Evolutionary conservation across 2,329 filamentous ascomycete species (phyloP).

Genomic region (Keithomyces neogunnii): DNA sequence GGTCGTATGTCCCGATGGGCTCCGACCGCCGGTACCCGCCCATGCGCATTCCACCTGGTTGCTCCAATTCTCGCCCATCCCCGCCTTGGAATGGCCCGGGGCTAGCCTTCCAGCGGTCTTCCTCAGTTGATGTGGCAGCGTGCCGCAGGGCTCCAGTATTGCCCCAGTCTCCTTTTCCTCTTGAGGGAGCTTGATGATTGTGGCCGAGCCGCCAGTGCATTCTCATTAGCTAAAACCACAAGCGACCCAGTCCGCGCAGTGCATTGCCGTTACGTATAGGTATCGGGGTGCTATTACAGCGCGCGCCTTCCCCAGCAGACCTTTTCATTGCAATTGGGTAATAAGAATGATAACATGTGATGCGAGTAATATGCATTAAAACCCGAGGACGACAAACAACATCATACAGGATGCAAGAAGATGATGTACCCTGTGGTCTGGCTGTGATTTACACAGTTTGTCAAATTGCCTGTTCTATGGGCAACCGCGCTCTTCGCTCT

Average conservation of each 20-base stretch:
- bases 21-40: constrained; percentile 16
- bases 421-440: no score
- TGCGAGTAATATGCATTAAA: no score
- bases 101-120: background rate
- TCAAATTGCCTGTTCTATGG: no score
- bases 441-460: no score
- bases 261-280: constrained; percentile 2
- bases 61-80: constrained; percentile 7
- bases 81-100: background rate
- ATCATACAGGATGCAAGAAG: no score
- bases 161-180: background rate
- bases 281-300: background rate
- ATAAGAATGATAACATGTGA: no score
- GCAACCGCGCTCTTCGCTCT: no score
- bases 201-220: background rate
- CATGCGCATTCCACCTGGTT: background rate
- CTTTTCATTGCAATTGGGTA: no score
- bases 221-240: constrained; percentile 3
- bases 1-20: constrained; percentile 8
- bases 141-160: background rate
- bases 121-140: background rate
- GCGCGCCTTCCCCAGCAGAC: no score
- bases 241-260: background rate
- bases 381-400: no score
- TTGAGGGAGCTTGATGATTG: constrained; percentile 2